These are phyloP conservation scores for Cercospora beticola DNA, from an alignment of 2,329 filamentous ascomycete genomes.

Conservation along the genomic window DNA sequence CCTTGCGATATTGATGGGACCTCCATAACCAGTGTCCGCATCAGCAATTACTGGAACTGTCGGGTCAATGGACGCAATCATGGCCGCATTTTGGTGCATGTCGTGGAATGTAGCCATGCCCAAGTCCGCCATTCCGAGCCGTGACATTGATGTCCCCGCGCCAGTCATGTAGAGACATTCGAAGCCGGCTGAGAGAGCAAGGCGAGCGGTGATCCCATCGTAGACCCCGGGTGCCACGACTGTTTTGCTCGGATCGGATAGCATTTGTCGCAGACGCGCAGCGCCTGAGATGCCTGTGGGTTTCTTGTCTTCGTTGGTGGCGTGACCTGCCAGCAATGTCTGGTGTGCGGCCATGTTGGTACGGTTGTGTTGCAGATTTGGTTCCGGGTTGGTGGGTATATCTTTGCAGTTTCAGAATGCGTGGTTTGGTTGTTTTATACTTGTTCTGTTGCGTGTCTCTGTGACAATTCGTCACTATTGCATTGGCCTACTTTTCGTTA, in stretches of 20 bases:
- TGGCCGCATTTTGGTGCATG: slow-evolving; percentile 63
- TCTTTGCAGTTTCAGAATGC: background rate
- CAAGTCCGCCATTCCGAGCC: slow-evolving; percentile 63
- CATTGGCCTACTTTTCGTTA: background rate
- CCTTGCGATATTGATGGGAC: slow-evolving; percentile 35
- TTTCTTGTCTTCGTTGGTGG: slow-evolving; percentile 9
- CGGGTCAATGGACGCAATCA: slow-evolving; percentile 62
- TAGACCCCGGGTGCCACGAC: slow-evolving; percentile 66
- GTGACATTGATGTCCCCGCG: slow-evolving; percentile 61
- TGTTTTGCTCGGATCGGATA: slow-evolving; percentile 34
- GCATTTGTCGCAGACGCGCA: slow-evolving; percentile 33
- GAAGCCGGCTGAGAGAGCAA: slow-evolving; percentile 63
- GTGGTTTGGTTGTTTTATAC: background rate
- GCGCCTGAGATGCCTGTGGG: slow-evolving; percentile 25
- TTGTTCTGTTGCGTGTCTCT: background rate
- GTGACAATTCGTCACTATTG: background rate
- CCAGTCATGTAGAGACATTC: slow-evolving; percentile 69
- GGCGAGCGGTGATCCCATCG: slow-evolving; percentile 65
- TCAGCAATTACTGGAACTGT: slow-evolving; percentile 61
- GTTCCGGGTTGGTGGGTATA: background rate
- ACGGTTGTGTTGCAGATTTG: background rate
- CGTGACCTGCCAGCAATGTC: slow-evolving; percentile 27
- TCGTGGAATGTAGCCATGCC: slow-evolving; percentile 62
- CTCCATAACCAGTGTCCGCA: slow-evolving; percentile 60
- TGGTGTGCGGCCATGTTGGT: slow-evolving; percentile 5